phyloP scores from a whole-genome alignment of 1,139 yeast species.

The Hansenula lynferdii region DNA sequence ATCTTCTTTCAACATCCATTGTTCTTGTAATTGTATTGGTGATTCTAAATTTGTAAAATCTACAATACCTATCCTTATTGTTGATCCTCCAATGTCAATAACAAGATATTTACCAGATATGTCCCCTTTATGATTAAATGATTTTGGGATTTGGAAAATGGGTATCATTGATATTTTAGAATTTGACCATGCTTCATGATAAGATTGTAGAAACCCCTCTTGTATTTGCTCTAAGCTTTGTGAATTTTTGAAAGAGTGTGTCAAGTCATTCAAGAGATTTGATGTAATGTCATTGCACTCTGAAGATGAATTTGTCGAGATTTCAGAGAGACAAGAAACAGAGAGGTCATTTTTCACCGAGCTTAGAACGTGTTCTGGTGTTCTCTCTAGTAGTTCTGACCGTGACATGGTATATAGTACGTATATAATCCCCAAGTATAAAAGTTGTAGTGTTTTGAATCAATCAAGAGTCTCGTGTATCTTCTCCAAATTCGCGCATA shows the following conservation, averaged over 20 bases:
- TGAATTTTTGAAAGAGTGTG: background rate
- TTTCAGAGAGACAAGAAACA: too few relatives aligned
- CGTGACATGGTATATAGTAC: too few relatives aligned
- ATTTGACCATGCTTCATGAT: background rate
- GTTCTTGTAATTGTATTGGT: constrained; percentile 1
- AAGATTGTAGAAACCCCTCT: background rate
- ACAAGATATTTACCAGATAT: constrained; percentile 3
- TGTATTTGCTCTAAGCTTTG: background rate
- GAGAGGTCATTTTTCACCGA: too few relatives aligned
- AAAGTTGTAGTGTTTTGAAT: too few relatives aligned
- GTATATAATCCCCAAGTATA: too few relatives aligned
- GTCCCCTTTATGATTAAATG: background rate
- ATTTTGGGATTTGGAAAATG: background rate
- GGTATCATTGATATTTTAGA: constrained; percentile 4
- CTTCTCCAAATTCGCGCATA: too few relatives aligned
- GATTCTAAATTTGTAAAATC: background rate
- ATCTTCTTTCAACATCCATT: constrained; percentile 12
- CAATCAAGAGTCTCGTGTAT: too few relatives aligned
- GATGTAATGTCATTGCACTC: too few relatives aligned
- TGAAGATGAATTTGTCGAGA: too few relatives aligned
- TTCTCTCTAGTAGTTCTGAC: too few relatives aligned
- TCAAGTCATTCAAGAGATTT: background rate
- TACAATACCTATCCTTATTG: constrained; percentile 14
- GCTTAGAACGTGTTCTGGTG: too few relatives aligned
- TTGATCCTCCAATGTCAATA: constrained; percentile 22